These are phyloP conservation scores for Penicillium occitanis DNA, from an alignment of 2,329 filamentous ascomycete genomes.

Conservation along the genomic window DNA sequence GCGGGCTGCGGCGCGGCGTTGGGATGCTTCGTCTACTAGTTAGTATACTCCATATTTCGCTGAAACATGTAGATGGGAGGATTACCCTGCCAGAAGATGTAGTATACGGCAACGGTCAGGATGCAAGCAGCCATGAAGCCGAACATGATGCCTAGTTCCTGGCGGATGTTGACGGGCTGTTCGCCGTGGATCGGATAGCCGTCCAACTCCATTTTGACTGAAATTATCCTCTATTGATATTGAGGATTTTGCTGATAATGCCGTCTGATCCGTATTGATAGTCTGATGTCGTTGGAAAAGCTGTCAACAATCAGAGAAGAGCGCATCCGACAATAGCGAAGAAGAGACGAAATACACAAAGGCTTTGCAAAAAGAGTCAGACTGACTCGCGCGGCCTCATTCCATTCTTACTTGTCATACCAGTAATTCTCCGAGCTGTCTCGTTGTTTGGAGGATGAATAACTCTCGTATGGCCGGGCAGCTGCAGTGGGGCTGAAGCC, in stretches of 20 bases:
- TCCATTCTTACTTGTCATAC: neutral
- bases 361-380: neutral
- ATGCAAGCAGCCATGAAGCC: conserved; percentile 37
- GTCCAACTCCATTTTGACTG: conserved; percentile 26
- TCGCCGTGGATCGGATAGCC: neutral
- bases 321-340: neutral
- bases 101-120: conserved; percentile 37
- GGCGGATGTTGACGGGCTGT: conserved; percentile 28
- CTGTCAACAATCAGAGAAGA: neutral
- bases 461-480: neutral
- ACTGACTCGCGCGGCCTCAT: neutral
- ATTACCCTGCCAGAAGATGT: conserved; percentile 37
- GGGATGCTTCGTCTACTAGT: conserved; percentile 23
- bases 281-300: neutral
- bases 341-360: neutral
- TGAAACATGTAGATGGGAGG: neutral
- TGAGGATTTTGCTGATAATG: neutral
- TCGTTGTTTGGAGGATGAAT: neutral
- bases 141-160: conserved; percentile 43
- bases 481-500: neutral
- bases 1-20: conserved; percentile 30
- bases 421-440: neutral
- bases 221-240: neutral
- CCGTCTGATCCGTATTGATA: neutral
- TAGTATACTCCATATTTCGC: neutral